Evolutionary conservation across 2,329 filamentous ascomycete species (phyloP).

Genomic region (Ophiosphaerella narmari): DNA sequence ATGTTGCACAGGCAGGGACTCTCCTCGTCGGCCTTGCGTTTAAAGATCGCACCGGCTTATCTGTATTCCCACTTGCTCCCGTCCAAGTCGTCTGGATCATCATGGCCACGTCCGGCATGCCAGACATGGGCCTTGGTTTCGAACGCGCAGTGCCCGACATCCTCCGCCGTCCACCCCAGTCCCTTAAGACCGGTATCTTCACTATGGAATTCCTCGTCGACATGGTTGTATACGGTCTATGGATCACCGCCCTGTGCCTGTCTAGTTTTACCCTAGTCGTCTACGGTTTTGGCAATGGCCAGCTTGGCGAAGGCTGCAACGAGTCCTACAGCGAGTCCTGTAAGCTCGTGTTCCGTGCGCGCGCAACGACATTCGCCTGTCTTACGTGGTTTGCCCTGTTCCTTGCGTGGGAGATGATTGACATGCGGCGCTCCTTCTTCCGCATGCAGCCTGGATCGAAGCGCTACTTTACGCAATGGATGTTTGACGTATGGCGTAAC

Average conservation of each 20-base stretch:
- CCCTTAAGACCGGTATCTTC: conserved; percentile 46
- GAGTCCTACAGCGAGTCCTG: conserved; percentile 36
- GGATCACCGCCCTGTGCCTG: conserved; percentile 39
- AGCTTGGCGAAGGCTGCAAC: conserved; percentile 43
- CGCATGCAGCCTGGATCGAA: conserved; percentile 69
- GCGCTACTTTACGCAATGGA: conserved; percentile 59
- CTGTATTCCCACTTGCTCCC: conserved; percentile 83
- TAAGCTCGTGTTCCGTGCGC: conserved; percentile 55
- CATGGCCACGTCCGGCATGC: conserved; percentile 78
- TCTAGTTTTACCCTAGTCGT: conserved; percentile 44
- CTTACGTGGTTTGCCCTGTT: conserved; percentile 79
- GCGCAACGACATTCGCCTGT: conserved; percentile 74
- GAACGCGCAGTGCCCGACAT: conserved; percentile 77
- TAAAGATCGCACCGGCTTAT: conserved; percentile 71
- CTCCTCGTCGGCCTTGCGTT: conserved; percentile 82
- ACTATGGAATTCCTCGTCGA: conserved; percentile 45
- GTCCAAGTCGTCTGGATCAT: conserved; percentile 94
- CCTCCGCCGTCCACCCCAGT: conserved; percentile 77
- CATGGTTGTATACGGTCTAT: conserved; percentile 46
- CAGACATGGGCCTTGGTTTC: conserved; percentile 85
- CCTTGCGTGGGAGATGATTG: conserved; percentile 78
- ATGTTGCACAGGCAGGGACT: conserved; percentile 82
- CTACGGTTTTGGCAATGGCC: conserved; percentile 39
- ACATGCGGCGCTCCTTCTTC: conserved; percentile 75
- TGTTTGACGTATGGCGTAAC: conserved; percentile 71